Evolutionary conservation across 495 filamentous ascomycete genomes (phyloP), one percentile per base, ranked within the genome.

Genomic region (Aspergillus bertholletiae): DNA sequence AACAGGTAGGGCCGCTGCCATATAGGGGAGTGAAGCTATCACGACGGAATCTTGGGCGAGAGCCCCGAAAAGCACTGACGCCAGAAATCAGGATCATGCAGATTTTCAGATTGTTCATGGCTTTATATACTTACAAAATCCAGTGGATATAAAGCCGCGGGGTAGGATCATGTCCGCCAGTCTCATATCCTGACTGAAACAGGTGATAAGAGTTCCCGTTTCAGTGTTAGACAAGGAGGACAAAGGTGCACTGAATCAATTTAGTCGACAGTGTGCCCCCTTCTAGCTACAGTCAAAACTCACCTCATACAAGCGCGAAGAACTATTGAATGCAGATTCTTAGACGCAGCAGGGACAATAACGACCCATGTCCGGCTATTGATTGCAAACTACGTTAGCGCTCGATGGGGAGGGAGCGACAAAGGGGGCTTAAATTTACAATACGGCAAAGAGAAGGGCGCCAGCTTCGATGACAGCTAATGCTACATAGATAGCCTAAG

Each of bases 161-260:
- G 60, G 60, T 3, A 62, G 52, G 17, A 62, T 50, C 60, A 62
- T 62, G 39, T 80, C 77, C 9, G 79, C 68, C 24, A 80, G 64
- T 22, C 53, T 62, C 27, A 79, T 66, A 53, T 80, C 76, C 51
- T 80, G 77, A 34, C 70, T 73, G 53, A 80, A 79, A 3, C 75
- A 51, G 24, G 76, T 80, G 7, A 73, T 63, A 9, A 73, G 69
- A 18, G 67, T 49, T 7, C 75, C 74, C 23, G 69, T 68, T 24
- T 78, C 76, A 0, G 73, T 2, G 37, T 40, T 40, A 40, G 37
- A 63, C 39, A 78, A 64, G 55, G 76, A 79, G 30, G 59, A 59
- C 24, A 76, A 56, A 1, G 67, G 51, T 5, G 62, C 59, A 39
- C 58, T 61, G 13, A 3, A 15, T 2, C n/a, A 20, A 21, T 62